Conservation (phyloP, 2,329 filamentous ascomycete species). For the Apiospora marii region DNA sequence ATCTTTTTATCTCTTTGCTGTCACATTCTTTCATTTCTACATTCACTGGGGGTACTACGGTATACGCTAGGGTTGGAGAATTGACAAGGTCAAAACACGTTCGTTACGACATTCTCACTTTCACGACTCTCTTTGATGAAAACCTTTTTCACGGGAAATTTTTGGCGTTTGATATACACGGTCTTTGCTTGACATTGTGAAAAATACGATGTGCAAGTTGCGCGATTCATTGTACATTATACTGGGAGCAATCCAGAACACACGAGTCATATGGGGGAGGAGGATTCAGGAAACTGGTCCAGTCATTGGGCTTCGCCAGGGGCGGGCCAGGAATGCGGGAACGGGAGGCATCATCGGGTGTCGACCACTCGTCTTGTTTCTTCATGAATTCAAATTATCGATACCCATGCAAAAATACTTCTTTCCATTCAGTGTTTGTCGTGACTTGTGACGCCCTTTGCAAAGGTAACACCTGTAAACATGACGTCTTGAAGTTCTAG, state of each 20-base stretch:
- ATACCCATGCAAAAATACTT: constrained; percentile 7
- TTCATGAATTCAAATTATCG: constrained; percentile 11
- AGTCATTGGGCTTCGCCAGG: constrained; percentile 18
- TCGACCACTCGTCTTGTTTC: constrained; percentile 15
- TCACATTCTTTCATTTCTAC: background rate
- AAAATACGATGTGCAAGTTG: background rate
- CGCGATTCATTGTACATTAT: constrained; percentile 19
- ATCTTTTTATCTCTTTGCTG: background rate
- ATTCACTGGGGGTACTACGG: background rate
- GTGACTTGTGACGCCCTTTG: background rate
- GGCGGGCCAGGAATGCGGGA: constrained; percentile 14
- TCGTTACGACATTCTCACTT: constrained; percentile 14
- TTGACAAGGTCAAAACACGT: constrained; percentile 1
- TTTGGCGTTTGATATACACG: constrained; percentile 15
- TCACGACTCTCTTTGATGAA: constrained; percentile 19
- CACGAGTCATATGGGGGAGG: background rate
- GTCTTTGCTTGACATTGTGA: background rate
- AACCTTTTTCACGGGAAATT: background rate
- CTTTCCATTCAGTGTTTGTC: background rate
- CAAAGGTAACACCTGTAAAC: background rate
- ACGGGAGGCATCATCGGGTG: constrained; percentile 14
- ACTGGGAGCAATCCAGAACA: constrained; percentile 12
- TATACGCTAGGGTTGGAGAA: background rate
- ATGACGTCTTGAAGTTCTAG: background rate
- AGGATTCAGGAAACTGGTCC: constrained; percentile 12